A percentile compares a stretch with the other conserved stretches of the same genome.
phyloP scores from a whole-genome alignment of 177 flowering plant species.

The Vitis hybrid region DNA sequence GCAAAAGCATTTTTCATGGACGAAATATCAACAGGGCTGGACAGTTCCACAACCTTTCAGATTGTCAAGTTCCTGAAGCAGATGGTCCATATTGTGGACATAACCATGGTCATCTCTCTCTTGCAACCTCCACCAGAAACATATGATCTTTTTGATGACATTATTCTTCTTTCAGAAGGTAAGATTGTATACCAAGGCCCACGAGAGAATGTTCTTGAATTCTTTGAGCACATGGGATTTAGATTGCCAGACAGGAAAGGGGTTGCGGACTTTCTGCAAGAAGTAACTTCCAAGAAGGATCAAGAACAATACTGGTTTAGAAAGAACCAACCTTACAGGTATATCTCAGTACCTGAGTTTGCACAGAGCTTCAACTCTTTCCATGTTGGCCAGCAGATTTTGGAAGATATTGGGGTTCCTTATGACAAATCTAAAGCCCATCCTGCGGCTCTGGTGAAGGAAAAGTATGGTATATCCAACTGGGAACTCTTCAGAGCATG shows the following conservation, averaged over 20 bases:
- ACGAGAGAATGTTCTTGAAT: constrained; percentile 49
- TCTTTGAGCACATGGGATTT: constrained; percentile 33
- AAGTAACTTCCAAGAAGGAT: constrained; percentile 64
- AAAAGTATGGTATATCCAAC: constrained; percentile 56
- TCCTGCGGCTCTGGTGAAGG: constrained; percentile 59
- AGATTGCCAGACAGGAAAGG: constrained; percentile 3
- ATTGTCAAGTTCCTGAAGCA: constrained; percentile 60
- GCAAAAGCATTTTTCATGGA: constrained; percentile 75
- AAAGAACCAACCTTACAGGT: constrained; percentile 40
- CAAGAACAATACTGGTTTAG: constrained; percentile 63
- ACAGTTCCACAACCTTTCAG: constrained; percentile 70
- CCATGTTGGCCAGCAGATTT: constrained; percentile 40
- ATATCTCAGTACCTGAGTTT: constrained; percentile 43
- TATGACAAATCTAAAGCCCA: constrained; percentile 47
- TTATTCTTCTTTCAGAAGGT: constrained; percentile 62
- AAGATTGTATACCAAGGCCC: constrained; percentile 67
- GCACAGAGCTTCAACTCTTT: constrained; percentile 34
- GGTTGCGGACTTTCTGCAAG: constrained; percentile 69
- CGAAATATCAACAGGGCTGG: constrained; percentile 72
- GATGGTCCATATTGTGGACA: constrained; percentile 62
- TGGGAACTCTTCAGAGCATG: constrained; percentile 64
- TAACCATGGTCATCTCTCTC: constrained; percentile 63
- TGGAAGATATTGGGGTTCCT: constrained; percentile 38
- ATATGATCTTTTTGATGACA: constrained; percentile 59
- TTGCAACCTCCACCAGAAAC: constrained; percentile 75